phyloP scores from a whole-genome alignment of 176 grass and related monocot genomes.

The Poa pratensis region DNA sequence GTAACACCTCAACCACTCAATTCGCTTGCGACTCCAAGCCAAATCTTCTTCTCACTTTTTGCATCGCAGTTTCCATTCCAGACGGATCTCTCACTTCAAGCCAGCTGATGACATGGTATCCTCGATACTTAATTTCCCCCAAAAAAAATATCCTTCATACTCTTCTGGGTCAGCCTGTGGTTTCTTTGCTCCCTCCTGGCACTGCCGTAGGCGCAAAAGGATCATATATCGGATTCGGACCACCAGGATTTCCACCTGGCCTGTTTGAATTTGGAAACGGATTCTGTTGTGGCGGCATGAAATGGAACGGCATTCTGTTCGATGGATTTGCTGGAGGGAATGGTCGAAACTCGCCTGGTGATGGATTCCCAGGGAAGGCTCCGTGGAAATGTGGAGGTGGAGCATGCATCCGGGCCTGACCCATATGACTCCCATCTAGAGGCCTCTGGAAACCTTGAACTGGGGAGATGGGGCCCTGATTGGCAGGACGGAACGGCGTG shows the following conservation, averaged over 20 bases:
- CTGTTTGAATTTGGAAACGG: slow-evolving; percentile 35
- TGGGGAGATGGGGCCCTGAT: slow-evolving; percentile 43
- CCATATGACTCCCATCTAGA: slow-evolving; percentile 43
- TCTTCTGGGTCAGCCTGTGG: slow-evolving; percentile 25
- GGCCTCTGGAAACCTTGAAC: slow-evolving; percentile 56
- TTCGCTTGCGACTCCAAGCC: neutral
- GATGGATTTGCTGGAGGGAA: slow-evolving; percentile 44
- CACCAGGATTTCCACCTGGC: slow-evolving; percentile 28
- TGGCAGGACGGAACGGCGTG: slow-evolving; percentile 48
- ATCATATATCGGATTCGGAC: slow-evolving; percentile 61
- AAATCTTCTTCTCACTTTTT: neutral
- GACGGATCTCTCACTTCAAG: slow-evolving; percentile 45
- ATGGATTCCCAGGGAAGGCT: slow-evolving; percentile 45
- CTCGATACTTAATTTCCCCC: slow-evolving; percentile 25
- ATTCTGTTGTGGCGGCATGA: slow-evolving; percentile 43
- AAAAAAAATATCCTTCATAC: neutral
- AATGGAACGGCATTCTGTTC: slow-evolving; percentile 42
- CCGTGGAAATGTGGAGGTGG: slow-evolving; percentile 44
- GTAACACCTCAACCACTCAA: neutral
- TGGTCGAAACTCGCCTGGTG: slow-evolving; percentile 38
- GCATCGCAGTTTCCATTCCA: neutral
- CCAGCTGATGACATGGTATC: slow-evolving; percentile 83
- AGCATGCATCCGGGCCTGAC: slow-evolving; percentile 40
- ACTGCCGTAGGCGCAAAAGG: slow-evolving; percentile 57
- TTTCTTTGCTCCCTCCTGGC: slow-evolving; percentile 50